Base-by-base conservation (phyloP, 805 yeast species). In the Candida endomychidarum region DNA sequence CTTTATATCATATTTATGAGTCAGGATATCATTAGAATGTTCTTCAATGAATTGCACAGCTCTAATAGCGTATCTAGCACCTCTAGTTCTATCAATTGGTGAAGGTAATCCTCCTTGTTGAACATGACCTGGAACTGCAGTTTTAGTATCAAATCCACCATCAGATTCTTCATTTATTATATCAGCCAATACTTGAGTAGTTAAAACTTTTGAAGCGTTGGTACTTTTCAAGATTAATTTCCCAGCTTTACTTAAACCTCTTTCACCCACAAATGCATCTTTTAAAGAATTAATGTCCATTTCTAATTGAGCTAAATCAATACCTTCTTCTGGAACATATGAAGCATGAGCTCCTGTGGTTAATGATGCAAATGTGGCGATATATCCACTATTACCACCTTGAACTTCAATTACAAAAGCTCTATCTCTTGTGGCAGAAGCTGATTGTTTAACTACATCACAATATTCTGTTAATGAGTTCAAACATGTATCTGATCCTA, bases 41-140 rank as follows among this genome's bases (percentile, higher is more conserved):
- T 80, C 74, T 63, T 93, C 98, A 49, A 91, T 79, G 61, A 86
- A 93, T 60, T 88, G 84, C 42, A 90, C 82, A 42, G 96, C 88
- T 64, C 81, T 84, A 51, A 91, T 84, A 3, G 96, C 96, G 61
- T 84, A 83, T 60, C 98, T 79, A 5, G 90, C 81, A 5, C 96
- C 96, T 49, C 83, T 77, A 26, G 89, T 82, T 62, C 98, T 80
- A 61, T 93, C 99, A 70, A 90, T 85, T 5, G 98, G 88, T 6
- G 96, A 83, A 37, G 99, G 99, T 39, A 80, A 77, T 45, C 90
- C 93, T 60, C 99, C 99, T 67, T 93, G 99, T 73, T 93, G 99
- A 43, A 91, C 93, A 59, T 91, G 98, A 21, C 99, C 99, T 19
- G 99, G 99, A 45, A 90, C 80, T 11, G 98, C 98, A 4, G 96